These are phyloP conservation scores for Apiospora hydei DNA, from an alignment of 2,329 filamentous ascomycete species.

Conservation along the genomic window DNA sequence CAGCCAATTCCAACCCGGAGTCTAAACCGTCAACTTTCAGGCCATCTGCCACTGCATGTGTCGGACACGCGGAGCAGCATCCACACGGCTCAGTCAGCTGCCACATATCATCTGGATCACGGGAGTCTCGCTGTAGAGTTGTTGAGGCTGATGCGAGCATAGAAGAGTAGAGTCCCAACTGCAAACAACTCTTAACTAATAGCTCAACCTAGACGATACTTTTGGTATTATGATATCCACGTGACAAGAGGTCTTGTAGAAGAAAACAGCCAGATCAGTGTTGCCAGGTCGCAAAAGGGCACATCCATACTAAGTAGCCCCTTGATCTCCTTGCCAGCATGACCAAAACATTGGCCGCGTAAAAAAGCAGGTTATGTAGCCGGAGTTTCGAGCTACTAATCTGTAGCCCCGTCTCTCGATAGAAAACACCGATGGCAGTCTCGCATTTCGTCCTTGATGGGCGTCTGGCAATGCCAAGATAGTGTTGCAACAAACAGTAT, in stretches of 20 bases:
- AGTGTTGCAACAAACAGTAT: conserved; percentile 90
- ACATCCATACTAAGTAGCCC: conserved; percentile 54
- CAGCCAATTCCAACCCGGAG: background rate
- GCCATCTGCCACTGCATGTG: background rate
- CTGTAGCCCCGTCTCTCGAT: conserved; percentile 82
- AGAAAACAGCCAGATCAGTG: conserved; percentile 89
- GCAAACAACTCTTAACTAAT: conserved; percentile 65
- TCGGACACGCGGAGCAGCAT: background rate
- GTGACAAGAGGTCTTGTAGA: conserved; percentile 95
- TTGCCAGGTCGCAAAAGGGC: conserved; percentile 95
- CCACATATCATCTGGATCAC: background rate
- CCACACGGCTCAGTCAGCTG: background rate
- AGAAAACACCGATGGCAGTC: conserved; percentile 84
- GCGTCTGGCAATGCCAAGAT: conserved; percentile 55
- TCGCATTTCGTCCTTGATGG: conserved; percentile 86
- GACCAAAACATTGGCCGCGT: background rate
- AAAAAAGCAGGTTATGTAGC: conserved; percentile 81
- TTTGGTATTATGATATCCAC: conserved; percentile 85
- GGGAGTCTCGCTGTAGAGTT: background rate
- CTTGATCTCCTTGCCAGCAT: background rate
- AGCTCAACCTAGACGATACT: conserved; percentile 71
- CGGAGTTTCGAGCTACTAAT: conserved; percentile 75
- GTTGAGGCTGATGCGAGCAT: background rate
- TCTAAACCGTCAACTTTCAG: background rate
- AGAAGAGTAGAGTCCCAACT: background rate